phyloP scores from a whole-genome alignment of 768 basidiomycete species.

The Omphalotus guepiniiformis region DNA sequence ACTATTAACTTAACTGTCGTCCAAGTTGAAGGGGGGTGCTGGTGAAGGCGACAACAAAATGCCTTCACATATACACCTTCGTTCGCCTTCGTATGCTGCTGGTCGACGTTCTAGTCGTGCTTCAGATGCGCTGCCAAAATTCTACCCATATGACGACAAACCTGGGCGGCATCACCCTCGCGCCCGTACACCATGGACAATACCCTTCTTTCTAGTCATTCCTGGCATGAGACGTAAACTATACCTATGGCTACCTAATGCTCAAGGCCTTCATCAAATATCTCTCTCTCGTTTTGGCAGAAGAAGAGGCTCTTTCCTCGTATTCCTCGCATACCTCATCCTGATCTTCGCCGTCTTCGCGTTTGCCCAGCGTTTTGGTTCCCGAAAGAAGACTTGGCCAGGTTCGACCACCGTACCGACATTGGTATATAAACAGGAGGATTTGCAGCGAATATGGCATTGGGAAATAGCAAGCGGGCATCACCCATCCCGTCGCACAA shows the following conservation, averaged over 20 bases:
- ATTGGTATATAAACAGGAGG: constrained; percentile 63
- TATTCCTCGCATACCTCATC: constrained; percentile 47
- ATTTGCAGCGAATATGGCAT: constrained; percentile 83
- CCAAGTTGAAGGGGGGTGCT: no score
- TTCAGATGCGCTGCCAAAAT: constrained; percentile 7
- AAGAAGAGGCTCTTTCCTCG: constrained; percentile 50
- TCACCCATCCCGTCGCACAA: constrained; percentile 68
- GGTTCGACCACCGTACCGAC: constrained; percentile 50
- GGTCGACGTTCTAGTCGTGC: constrained; percentile 3
- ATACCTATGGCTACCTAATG: constrained; percentile 54
- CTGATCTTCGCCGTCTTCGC: constrained; percentile 46
- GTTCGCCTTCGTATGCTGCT: constrained; percentile 3
- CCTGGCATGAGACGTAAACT: constrained; percentile 56
- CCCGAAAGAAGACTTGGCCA: constrained; percentile 37
- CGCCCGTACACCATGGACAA: constrained; percentile 39
- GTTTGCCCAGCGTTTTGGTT: constrained; percentile 37
- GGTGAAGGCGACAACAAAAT: no score
- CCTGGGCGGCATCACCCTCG: constrained; percentile 27
- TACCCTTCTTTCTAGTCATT: constrained; percentile 54
- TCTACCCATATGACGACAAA: constrained; percentile 31
- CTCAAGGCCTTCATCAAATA: constrained; percentile 40
- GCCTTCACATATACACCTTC: constrained; percentile 5
- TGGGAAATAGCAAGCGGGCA: constrained; percentile 93
- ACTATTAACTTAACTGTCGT: no score
- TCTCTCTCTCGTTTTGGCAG: constrained; percentile 45